Base-by-base conservation (phyloP, 345 rosid species). In the Erodium maritimum region DNA sequence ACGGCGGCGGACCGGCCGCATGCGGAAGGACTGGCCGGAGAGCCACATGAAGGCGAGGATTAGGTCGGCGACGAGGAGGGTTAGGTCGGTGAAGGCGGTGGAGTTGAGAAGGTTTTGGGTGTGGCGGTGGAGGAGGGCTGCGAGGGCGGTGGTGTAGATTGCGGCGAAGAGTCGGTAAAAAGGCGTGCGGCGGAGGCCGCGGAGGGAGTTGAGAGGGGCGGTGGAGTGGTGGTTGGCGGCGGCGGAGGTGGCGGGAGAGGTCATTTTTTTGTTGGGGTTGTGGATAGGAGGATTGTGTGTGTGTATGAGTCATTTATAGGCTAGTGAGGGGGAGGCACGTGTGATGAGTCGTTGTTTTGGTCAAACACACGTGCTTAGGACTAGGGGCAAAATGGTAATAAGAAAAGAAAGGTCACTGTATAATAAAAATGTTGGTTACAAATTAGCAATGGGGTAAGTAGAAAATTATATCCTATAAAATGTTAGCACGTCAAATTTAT, bases 21-120 rank as follows among this genome's bases (percentile, higher is more conserved):
- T 58, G 29, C 84, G 87, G 48, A 60, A 67, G 46, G 71, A 67
- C 24, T 79, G 71, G 8, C 60, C 0, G 52, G 68, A 72, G 17
- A 55, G 19, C 94, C 94, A 90, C 79, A 75, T 67, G 83, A 85
- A 83, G 48, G 94, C 84, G 4, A 90, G 87, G 58, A 80, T 50
- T 0, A 67, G n/a, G 17, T 90, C 91, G 5, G 97, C 63, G 59
- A 80, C 18, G 1, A 80, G 66, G 23, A 90, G 16, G 33, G 64
- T 33, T 33, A 76, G 23, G 29, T 66, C 42, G 51, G 61, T 23
- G 20, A n/a, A 64, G 56, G 62, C 37, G 21, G 63, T 51, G 67
- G 67, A n/a, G 55, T 69, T 25, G 70, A 61, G 23, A 55, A 90
- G 82, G 54, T 71, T 63, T 57, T 54, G 61, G 25, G 61, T 23